phyloP scores from a whole-genome alignment of 805 yeast genomes.

The Vanderwaltozyma verrucispora region DNA sequence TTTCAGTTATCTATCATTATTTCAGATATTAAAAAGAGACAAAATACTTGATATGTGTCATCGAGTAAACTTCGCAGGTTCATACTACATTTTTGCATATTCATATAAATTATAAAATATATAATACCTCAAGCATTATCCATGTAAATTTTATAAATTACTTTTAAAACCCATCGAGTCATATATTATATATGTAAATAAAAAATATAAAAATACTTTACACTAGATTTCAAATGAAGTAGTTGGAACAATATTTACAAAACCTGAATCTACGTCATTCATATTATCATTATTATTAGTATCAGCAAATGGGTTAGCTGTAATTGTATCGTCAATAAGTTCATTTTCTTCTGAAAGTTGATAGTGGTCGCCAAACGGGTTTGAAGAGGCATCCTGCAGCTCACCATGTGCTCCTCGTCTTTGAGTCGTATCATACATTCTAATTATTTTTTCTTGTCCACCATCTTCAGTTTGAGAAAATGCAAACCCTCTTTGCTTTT shows the following conservation, averaged over 20 bases:
- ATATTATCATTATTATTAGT: neutral
- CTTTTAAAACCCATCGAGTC: no score
- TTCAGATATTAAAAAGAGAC: no score
- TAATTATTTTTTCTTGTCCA: slow-evolving; percentile 81
- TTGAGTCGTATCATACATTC: slow-evolving; percentile 93
- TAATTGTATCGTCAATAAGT: neutral
- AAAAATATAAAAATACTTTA: no score
- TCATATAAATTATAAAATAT: no score
- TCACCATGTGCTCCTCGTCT: slow-evolving; percentile 68
- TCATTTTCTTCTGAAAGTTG: neutral
- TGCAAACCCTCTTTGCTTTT: slow-evolving; percentile 97
- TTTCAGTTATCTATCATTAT: no score
- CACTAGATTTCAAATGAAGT: slow-evolving; percentile 1
- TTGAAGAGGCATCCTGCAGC: slow-evolving; percentile 33
- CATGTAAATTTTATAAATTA: no score
- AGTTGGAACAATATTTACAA: neutral
- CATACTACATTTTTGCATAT: no score
- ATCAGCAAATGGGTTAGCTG: slow-evolving; percentile 11
- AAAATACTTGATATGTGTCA: no score
- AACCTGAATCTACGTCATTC: neutral
- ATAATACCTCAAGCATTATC: no score
- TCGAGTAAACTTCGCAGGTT: no score
- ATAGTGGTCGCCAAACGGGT: slow-evolving; percentile 20
- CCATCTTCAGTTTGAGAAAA: slow-evolving; percentile 88
- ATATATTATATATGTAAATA: no score